Conservation (phyloP, 768 basidiomycete genomes). For the Agrocybe praecox region DNA sequence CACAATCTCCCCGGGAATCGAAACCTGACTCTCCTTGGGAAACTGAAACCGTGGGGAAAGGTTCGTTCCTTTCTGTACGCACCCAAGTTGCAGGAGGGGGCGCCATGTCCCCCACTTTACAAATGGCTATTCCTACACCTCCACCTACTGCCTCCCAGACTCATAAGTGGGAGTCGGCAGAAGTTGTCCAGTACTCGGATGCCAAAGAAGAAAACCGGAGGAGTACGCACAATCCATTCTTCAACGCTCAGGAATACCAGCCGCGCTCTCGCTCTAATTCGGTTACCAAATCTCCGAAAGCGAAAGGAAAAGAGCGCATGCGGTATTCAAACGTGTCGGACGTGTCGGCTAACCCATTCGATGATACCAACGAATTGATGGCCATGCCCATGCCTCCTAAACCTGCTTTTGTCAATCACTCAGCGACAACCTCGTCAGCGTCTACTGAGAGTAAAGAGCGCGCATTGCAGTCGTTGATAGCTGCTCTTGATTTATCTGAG, state of each 20-base stretch:
- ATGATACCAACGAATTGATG: constrained; percentile 32
- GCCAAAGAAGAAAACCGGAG: constrained; percentile 32
- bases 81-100: constrained; percentile 41
- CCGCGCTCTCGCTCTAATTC: constrained; percentile 41
- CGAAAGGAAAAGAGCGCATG: constrained; percentile 37
- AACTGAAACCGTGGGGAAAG: constrained; percentile 47
- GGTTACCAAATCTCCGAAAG: constrained; percentile 38
- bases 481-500: constrained; percentile 57
- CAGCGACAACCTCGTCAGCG: constrained; percentile 31
- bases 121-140: constrained; percentile 65
- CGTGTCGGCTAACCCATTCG: constrained; percentile 38
- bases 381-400: constrained; percentile 32
- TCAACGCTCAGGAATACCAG: constrained; percentile 30
- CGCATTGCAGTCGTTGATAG: constrained; percentile 67
- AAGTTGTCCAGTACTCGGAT: constrained; percentile 52
- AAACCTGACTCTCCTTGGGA: constrained; percentile 41
- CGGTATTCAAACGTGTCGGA: constrained; percentile 18
- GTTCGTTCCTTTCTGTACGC: constrained; percentile 51
- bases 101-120: constrained; percentile 50
- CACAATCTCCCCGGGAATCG: constrained; percentile 37
- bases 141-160: constrained; percentile 47
- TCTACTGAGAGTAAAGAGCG: constrained; percentile 50
- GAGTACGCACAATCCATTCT: constrained; percentile 46
- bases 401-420: constrained; percentile 34
- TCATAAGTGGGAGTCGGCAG: constrained; percentile 73